Evolutionary conservation across 768 basidiomycete genomes (phyloP).

Genomic region (Brasilioporus rufonigricans): DNA sequence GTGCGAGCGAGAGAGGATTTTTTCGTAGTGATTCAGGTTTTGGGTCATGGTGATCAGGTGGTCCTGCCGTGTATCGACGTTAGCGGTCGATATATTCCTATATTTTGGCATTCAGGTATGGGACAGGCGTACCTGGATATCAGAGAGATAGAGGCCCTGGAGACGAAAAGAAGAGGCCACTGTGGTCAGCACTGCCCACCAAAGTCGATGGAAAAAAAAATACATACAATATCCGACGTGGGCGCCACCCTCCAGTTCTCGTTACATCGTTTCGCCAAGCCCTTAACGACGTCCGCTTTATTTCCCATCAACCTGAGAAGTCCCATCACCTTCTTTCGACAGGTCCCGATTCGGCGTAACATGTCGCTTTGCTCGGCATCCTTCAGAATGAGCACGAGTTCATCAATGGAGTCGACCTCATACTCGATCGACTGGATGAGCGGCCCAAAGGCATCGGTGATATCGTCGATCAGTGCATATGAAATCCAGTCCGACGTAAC

Average conservation of each 20-base stretch:
- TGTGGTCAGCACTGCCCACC: neutral
- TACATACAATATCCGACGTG: conserved; percentile 88
- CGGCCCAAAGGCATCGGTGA: conserved; percentile 98
- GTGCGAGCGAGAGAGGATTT: conserved; percentile 97
- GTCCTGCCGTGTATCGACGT: conserved; percentile 46
- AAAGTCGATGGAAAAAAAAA: neutral
- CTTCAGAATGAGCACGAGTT: conserved; percentile 94
- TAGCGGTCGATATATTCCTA: neutral
- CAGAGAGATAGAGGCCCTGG: conserved; percentile 91
- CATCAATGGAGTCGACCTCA: conserved; percentile 98
- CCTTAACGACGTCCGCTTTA: conserved; percentile 99
- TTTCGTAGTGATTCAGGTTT: conserved; percentile 99
- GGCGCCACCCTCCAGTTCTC: conserved; percentile 99
- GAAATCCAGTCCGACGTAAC: conserved; percentile 99
- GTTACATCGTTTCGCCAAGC: conserved; percentile 95
- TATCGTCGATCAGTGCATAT: conserved; percentile 98
- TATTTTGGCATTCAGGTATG: neutral
- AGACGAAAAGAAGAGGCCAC: neutral
- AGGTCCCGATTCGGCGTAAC: conserved; percentile 94
- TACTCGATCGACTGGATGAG: conserved; percentile 99
- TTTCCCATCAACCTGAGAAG: conserved; percentile 95
- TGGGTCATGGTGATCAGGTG: conserved; percentile 99
- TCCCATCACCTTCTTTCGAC: conserved; percentile 99
- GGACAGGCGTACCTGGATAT: conserved; percentile 68
- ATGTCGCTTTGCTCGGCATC: conserved; percentile 81